Evolutionary conservation across 2,329 filamentous ascomycete genomes (phyloP).

Genomic region (Apiospora saccharicola): DNA sequence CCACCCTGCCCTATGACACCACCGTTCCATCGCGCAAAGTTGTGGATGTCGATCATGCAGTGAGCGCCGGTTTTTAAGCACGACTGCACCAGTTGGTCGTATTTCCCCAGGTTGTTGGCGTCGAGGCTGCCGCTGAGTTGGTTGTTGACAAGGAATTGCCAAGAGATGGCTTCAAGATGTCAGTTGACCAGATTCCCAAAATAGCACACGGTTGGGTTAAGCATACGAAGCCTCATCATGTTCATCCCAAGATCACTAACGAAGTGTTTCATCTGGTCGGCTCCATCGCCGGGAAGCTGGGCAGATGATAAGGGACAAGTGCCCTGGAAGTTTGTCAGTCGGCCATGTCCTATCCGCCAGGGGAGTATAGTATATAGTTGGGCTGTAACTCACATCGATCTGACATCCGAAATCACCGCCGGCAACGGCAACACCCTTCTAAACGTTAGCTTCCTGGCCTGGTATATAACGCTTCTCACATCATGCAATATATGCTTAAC

Average conservation of each 20-base stretch:
- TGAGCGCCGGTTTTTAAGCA: conserved; percentile 63
- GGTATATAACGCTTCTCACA: not conserved
- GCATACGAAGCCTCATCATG: conserved; percentile 60
- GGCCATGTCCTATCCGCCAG: not conserved
- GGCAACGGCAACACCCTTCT: conserved; percentile 52
- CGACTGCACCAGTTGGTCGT: conserved; percentile 62
- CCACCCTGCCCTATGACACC: conserved; percentile 71
- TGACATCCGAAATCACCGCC: conserved; percentile 58
- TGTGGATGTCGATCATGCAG: conserved; percentile 68
- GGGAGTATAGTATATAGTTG: not conserved
- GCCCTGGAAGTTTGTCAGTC: conserved; percentile 39
- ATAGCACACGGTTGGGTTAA: not conserved
- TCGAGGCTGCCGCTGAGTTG: conserved; percentile 59
- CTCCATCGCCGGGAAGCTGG: conserved; percentile 50
- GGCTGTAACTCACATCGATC: conserved; percentile 47
- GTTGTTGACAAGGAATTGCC: conserved; percentile 67
- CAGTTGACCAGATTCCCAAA: conserved; percentile 12
- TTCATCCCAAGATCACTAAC: conserved; percentile 60
- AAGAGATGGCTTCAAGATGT: conserved; percentile 52
- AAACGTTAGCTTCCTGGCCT: not conserved
- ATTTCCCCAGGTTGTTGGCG: conserved; percentile 55
- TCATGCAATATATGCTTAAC: conserved; percentile 26
- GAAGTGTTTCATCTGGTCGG: conserved; percentile 64
- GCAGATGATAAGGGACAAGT: conserved; percentile 46
- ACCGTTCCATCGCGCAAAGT: conserved; percentile 68